A percentile compares a stretch with the other conserved stretches of the same genome.
Conservation (phyloP, 805 yeast species). For the Myxozyma udenii region DNA sequence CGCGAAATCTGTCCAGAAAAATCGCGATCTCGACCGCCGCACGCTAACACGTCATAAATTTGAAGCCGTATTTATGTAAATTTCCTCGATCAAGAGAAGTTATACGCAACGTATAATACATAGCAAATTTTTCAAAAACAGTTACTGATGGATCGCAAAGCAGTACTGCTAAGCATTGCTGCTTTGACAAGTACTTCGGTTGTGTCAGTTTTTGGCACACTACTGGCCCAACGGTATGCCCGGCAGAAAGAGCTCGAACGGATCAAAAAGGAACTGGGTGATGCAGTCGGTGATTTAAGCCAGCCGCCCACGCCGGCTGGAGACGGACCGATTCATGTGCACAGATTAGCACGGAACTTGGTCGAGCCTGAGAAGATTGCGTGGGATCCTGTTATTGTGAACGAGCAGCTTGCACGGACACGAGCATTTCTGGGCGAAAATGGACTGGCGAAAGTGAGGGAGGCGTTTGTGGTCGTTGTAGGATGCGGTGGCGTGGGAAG, state of each 20-base stretch:
- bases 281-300: background rate
- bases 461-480: conserved; percentile 68
- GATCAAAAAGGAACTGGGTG: conserved; percentile 10
- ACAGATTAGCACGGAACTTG: background rate
- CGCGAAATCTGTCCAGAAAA: too few species aligned
- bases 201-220: conserved; percentile 15
- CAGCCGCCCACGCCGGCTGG: conserved; percentile 7
- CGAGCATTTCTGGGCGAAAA: conserved; percentile 86
- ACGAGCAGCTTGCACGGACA: conserved; percentile 91
- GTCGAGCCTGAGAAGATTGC: background rate
- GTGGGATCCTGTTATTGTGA: conserved; percentile 52
- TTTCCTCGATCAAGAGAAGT: too few species aligned
- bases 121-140: too few species aligned
- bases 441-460: conserved; percentile 71
- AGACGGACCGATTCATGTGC: background rate
- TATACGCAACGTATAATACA: too few species aligned
- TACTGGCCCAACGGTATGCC: conserved; percentile 11
- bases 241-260: conserved; percentile 9
- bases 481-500: conserved; percentile 99
- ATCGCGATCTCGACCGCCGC: too few species aligned
- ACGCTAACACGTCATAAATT: too few species aligned
- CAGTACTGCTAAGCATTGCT: background rate
- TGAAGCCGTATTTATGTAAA: too few species aligned
- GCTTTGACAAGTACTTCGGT: conserved; percentile 21
- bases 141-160: too few species aligned